Conservation (phyloP, 169 alveolate species). For the Cryptosporidium meleagridis region DNA sequence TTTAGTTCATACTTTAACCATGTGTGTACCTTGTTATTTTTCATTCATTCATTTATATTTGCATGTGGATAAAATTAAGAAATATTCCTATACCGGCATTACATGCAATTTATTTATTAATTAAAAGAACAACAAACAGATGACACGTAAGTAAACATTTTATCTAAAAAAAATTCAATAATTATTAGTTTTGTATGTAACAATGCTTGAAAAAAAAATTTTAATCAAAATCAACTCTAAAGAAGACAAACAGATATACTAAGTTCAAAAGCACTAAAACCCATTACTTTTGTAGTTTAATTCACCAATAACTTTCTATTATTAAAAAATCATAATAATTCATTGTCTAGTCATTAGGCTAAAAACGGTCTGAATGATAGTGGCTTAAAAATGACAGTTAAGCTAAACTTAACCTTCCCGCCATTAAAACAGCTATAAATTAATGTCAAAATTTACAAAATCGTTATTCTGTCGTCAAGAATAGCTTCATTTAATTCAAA, state of each 20-base stretch:
- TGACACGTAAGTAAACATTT: constrained; percentile 4
- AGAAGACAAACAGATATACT: too few species aligned
- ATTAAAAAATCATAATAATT: too few species aligned
- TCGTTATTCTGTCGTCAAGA: not conserved
- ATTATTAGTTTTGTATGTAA: not conserved
- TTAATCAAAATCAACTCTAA: too few species aligned
- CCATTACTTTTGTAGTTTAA: not conserved
- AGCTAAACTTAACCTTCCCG: not conserved
- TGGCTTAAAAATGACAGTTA: not conserved
- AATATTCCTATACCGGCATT: constrained; percentile 30
- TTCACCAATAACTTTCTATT: too few species aligned
- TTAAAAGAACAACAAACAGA: not conserved
- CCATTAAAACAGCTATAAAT: not conserved
- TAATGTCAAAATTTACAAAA: constrained; percentile 5
- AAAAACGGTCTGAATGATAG: too few species aligned
- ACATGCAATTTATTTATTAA: constrained; percentile 28
- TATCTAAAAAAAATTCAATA: not conserved
- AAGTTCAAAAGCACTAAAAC: not conserved
- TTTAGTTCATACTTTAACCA: too few species aligned
- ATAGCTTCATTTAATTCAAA: not conserved
- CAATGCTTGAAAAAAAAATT: not conserved
- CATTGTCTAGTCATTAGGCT: too few species aligned
- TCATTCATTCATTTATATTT: not conserved
- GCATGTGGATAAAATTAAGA: constrained; percentile 27
- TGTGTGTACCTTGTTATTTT: not conserved